Base-by-base conservation (phyloP, 495 filamentous ascomycete genomes). In the Collariella sp. region DNA sequence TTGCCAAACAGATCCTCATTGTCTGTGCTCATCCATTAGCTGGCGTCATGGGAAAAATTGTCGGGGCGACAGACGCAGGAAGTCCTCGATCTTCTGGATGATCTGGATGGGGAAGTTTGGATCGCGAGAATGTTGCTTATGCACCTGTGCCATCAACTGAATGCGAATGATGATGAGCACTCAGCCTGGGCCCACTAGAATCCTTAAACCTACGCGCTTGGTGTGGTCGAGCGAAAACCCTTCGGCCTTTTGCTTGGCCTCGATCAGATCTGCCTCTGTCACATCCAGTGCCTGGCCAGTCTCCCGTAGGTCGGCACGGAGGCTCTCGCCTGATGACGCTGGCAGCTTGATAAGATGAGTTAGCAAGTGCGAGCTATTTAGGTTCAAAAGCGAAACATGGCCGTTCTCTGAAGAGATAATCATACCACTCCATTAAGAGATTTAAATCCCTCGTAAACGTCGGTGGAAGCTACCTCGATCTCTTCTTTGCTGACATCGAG, bases 51-150 rank as follows among this genome's bases (percentile, higher is more conserved):
- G 12, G 9, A 6, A 13, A 23, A 19, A 9, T 9, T n/a, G 15
- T 3, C 13, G 38, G 12, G 24, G 12, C 2, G 7, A 53, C 63
- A 2, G 24, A 67, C 65, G 19, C 1, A 67, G 48, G 38, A 68
- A 64, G 7, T 64, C 39, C 19, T 68, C 61, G 18, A 66, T 66
- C 40, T 48, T 62, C n/a, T 62, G 40, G 54, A 70, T 66, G 55
- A 69, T 65, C 18, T 58, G 54, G 12, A 62, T 60, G 10, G 66
- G 66, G 22, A 69, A 72, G 44, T 72, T 72, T 6, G 67, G 68
- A 33, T 72, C 70, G 13, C 63, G 55, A 13, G 56, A 49, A 41
- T 72, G 66, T 35, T 60, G 58, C 31, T 56, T 52, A 46, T 63
- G 56, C 4, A 67, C 50, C 18, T 50, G 42, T 6, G 23, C 46